Evolutionary conservation across 1,284 basidiomycete genomes (phyloP).

Genomic region (Prillingera fragicola): DNA sequence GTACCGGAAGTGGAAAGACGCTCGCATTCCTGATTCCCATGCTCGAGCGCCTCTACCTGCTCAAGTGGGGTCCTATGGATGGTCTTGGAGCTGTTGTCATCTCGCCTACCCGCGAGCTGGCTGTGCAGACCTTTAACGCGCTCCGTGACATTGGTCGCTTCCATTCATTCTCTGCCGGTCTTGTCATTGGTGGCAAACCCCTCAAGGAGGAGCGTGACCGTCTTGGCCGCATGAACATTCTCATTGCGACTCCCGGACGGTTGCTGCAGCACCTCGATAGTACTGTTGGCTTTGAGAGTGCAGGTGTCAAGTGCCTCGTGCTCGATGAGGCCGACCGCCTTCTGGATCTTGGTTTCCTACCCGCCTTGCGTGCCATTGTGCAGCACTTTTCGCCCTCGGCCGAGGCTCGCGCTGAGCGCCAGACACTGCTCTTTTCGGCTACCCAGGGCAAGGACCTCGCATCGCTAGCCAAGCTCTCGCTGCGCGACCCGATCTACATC

Average conservation of each 20-base stretch:
- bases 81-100: conserved; percentile 89
- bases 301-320: conserved; percentile 87
- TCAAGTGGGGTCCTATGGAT: conserved; percentile 73
- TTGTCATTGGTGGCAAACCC: conserved; percentile 95
- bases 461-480: conserved; percentile 82
- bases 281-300: conserved; percentile 87
- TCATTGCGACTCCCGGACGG: conserved; percentile 92
- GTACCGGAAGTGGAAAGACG: conserved; percentile 78
- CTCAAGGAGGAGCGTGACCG: conserved; percentile 88
- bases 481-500: conserved; percentile 76
- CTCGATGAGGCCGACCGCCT: conserved; percentile 96
- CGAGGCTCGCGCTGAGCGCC: conserved; percentile 62
- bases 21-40: conserved; percentile 74
- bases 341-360: conserved; percentile 91
- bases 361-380: conserved; percentile 82
- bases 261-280: conserved; percentile 97
- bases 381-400: conserved; percentile 58
- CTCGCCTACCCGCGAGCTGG: conserved; percentile 90
- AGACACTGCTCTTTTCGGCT: conserved; percentile 93
- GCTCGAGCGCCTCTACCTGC: conserved; percentile 66
- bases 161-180: conserved; percentile 87
- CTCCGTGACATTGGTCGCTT: conserved; percentile 83
- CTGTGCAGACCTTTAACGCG: conserved; percentile 96
- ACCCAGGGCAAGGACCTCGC: conserved; percentile 89
- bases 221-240: conserved; percentile 88